phyloP scores from a whole-genome alignment of 1,284 basidiomycete genomes.

The Abortiporus biennis region DNA sequence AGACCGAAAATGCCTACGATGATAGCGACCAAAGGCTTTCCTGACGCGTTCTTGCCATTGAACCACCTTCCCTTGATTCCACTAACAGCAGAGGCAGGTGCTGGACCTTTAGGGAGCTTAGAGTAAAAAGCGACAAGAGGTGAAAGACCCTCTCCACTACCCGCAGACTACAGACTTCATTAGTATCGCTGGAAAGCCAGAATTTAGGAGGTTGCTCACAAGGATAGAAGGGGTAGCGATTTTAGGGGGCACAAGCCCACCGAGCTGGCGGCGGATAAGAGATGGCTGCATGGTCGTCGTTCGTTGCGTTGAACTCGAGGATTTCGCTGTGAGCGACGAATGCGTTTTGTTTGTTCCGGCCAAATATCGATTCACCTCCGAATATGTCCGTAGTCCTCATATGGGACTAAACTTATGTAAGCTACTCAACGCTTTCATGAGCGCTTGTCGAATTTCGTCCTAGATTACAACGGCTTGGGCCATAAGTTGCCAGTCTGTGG shows the following conservation, averaged over 20 bases:
- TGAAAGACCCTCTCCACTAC: slow-evolving; percentile 73
- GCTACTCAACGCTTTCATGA: no score
- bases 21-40: slow-evolving; percentile 65
- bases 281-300: slow-evolving; percentile 84
- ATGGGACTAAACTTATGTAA: no score
- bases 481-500: no score
- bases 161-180: slow-evolving; percentile 26
- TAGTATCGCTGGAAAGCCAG: neutral
- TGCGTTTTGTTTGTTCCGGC: no score
- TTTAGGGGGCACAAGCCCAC: slow-evolving; percentile 88
- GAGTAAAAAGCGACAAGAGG: slow-evolving; percentile 93
- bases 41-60: slow-evolving; percentile 81
- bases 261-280: slow-evolving; percentile 76
- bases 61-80: slow-evolving; percentile 80
- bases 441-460: no score
- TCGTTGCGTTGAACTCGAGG: no score
- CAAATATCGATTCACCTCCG: no score
- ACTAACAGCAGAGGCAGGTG: slow-evolving; percentile 52
- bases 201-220: slow-evolving; percentile 34
- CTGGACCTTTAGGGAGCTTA: slow-evolving; percentile 79
- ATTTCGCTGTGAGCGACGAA: no score
- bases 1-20: slow-evolving; percentile 76
- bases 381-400: no score
- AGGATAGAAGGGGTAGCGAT: slow-evolving; percentile 88
- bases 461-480: no score